phyloP scores from a whole-genome alignment of 371 early-diverging fungal species.

The Rhizopus delemar region DNA sequence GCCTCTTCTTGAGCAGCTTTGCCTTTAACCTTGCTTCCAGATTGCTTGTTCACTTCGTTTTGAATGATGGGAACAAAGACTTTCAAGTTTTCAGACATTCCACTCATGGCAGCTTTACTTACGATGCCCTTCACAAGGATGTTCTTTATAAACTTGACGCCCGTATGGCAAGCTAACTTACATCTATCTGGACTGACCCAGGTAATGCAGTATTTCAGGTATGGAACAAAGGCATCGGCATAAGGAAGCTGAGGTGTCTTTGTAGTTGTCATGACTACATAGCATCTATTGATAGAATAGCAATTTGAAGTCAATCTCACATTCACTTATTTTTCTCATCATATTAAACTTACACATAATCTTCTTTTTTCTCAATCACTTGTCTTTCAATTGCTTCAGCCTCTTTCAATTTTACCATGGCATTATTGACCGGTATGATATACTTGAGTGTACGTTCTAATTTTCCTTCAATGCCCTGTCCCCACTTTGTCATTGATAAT shows the following conservation, averaged over 20 bases:
- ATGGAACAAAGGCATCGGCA: conserved; percentile 64
- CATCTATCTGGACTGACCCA: conserved; percentile 44
- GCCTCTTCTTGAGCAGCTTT: conserved; percentile 3
- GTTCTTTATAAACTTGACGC: conserved; percentile 59
- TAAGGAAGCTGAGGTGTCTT: conserved; percentile 56
- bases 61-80: conserved; percentile 35
- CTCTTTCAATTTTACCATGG: conserved; percentile 56
- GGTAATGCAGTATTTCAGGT: conserved; percentile 58
- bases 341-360: conserved; percentile 39
- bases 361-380: conserved; percentile 49
- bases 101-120: conserved; percentile 45
- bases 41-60: conserved; percentile 16
- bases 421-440: conserved; percentile 56
- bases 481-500: conserved; percentile 48
- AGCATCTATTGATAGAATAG: conserved; percentile 23
- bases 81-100: conserved; percentile 39
- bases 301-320: conserved; percentile 14
- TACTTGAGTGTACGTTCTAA: conserved; percentile 48
- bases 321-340: not conserved
- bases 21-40: not conserved
- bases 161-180: conserved; percentile 52
- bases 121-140: conserved; percentile 57
- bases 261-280: conserved; percentile 48
- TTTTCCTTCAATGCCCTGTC: conserved; percentile 30
- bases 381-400: conserved; percentile 62